Evolutionary conservation across 306 rosid genomes (phyloP).

Genomic region (Dryas alaskensis): DNA sequence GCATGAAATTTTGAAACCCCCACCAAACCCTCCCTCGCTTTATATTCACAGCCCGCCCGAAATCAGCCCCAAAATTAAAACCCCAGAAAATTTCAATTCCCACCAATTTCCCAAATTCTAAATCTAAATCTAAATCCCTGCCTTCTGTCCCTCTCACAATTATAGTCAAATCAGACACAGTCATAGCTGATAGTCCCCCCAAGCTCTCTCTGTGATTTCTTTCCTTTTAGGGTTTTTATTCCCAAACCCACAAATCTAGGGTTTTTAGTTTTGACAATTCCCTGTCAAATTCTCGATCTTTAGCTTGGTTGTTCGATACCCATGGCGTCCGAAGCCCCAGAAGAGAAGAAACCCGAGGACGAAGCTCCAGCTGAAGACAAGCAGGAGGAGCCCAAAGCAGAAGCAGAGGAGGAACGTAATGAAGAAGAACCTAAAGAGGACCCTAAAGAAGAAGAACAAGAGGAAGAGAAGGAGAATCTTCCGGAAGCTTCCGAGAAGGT

Average conservation of each 20-base stretch:
- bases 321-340: conserved; percentile 80
- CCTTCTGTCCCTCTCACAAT: too few species aligned
- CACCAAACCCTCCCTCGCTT: conserved; percentile 19
- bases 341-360: conserved; percentile 45
- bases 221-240: conserved; percentile 35
- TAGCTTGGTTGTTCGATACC: neutral
- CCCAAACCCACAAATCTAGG: conserved; percentile 26
- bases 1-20: conserved; percentile 51
- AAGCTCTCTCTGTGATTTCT: conserved; percentile 10
- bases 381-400: neutral
- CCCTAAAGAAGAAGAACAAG: neutral
- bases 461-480: neutral
- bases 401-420: neutral
- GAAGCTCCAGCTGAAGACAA: conserved; percentile 35
- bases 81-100: conserved; percentile 4
- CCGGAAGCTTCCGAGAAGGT: conserved; percentile 11
- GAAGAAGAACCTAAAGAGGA: neutral
- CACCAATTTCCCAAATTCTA: neutral
- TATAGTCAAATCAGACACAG: conserved; percentile 3
- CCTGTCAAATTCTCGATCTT: neutral
- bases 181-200: neutral
- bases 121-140: too few species aligned
- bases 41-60: conserved; percentile 25
- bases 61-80: conserved; percentile 10
- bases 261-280: conserved; percentile 37